These are phyloP conservation scores for Lasiodiplodia citricola DNA, from an alignment of 2,329 filamentous ascomycete genomes.

Conservation along the genomic window DNA sequence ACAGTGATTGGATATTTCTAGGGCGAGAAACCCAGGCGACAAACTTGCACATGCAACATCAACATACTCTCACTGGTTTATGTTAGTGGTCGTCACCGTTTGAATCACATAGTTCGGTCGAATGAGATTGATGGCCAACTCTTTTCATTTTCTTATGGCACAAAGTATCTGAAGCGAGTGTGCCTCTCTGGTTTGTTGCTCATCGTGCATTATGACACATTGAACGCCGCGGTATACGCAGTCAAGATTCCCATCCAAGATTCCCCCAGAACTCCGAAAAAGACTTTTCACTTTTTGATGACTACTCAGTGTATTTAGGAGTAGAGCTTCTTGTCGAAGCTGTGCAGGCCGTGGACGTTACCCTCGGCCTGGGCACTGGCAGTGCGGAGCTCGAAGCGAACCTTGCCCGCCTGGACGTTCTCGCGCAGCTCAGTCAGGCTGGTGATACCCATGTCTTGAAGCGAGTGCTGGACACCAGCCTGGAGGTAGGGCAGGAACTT, in stretches of 20 bases:
- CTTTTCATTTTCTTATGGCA: background rate
- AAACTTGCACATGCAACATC: background rate
- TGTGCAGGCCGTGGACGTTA: slow-evolving; percentile 94
- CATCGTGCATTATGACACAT: background rate
- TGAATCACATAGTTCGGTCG: background rate
- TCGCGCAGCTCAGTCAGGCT: slow-evolving; percentile 79
- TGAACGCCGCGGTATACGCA: slow-evolving; percentile 9
- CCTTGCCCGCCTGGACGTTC: slow-evolving; percentile 72
- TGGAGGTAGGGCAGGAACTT: slow-evolving; percentile 97
- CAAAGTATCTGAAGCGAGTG: slow-evolving; percentile 8
- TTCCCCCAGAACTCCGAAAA: slow-evolving; percentile 21
- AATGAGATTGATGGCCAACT: background rate
- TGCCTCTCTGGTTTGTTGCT: slow-evolving; percentile 1
- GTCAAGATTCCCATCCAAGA: slow-evolving; percentile 22
- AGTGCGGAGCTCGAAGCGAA: slow-evolving; percentile 93
- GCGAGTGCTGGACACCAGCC: slow-evolving; percentile 93
- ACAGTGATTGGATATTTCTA: background rate
- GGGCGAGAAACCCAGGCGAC: background rate
- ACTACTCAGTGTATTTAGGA: slow-evolving; percentile 60
- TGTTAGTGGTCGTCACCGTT: background rate
- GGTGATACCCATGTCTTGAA: slow-evolving; percentile 91
- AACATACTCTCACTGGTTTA: background rate
- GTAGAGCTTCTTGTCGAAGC: slow-evolving; percentile 99
- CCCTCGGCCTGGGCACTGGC: slow-evolving; percentile 95
- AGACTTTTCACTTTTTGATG: slow-evolving; percentile 21